Conservation (phyloP, 768 basidiomycete species). For the Termitomyces sp. region DNA sequence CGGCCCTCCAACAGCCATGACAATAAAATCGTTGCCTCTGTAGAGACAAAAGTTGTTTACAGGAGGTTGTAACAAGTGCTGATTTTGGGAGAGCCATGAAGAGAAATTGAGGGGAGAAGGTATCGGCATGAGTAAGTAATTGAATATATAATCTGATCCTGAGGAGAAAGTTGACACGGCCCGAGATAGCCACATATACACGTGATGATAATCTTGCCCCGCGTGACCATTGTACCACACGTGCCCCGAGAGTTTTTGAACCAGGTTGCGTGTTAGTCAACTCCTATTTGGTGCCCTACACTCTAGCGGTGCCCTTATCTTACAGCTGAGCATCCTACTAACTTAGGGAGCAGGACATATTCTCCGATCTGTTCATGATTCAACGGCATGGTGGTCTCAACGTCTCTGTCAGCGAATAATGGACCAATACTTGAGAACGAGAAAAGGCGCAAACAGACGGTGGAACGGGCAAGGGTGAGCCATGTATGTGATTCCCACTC, state of each 20-base stretch:
- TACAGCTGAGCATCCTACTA: neutral
- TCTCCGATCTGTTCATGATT: neutral
- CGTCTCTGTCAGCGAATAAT: conserved; percentile 19
- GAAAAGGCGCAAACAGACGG: conserved; percentile 41
- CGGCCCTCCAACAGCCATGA: conserved; percentile 97
- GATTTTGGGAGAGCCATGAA: conserved; percentile 82
- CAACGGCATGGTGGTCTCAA: conserved; percentile 26
- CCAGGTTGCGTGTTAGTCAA: conserved; percentile 10
- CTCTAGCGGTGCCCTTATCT: neutral
- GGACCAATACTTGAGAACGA: conserved; percentile 29
- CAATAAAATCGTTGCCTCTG: conserved; percentile 74
- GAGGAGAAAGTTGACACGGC: neutral
- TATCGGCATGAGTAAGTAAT: neutral
- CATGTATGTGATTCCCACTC: conserved; percentile 37
- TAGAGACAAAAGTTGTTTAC: neutral
- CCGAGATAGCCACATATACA: conserved; percentile 4
- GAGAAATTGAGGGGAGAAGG: conserved; percentile 76
- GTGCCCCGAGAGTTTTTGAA: conserved; percentile 15
- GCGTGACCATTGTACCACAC: conserved; percentile 17
- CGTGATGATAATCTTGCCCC: conserved; percentile 12
- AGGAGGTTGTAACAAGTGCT: conserved; percentile 52
- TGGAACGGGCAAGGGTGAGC: conserved; percentile 52
- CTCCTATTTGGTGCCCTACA: neutral
- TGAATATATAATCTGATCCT: neutral
- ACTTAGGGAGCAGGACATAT: neutral